phyloP scores from a whole-genome alignment of 805 yeast genomes.

The Starmerella apis region DNA sequence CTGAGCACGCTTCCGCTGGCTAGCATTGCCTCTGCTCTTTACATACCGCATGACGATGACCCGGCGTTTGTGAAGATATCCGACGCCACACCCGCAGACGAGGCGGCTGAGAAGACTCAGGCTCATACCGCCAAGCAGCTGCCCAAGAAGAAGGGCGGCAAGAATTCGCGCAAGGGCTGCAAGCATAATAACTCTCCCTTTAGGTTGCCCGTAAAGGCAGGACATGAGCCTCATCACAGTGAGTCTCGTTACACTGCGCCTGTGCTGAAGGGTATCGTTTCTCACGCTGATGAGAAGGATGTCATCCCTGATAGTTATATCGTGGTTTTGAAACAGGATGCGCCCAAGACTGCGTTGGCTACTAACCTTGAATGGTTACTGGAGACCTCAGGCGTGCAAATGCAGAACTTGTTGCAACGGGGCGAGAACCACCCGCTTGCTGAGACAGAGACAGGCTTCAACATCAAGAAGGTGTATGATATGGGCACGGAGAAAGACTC shows the following conservation, averaged over 20 bases:
- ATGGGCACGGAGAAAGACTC: constrained; percentile 30
- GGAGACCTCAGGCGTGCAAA: constrained; percentile 27
- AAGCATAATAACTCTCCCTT: neutral
- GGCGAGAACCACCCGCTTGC: constrained; percentile 27
- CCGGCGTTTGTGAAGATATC: constrained; percentile 7
- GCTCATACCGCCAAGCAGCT: constrained; percentile 6
- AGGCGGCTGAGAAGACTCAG: neutral
- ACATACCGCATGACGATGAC: constrained; percentile 25
- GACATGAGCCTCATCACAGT: neutral
- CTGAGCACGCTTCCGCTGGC: constrained; percentile 22
- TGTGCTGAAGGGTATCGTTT: constrained; percentile 9
- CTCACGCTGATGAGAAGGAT: constrained; percentile 10
- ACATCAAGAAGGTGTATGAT: constrained; percentile 35
- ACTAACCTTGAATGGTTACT: constrained; percentile 63
- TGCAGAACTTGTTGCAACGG: constrained; percentile 34
- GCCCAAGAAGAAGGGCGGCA: constrained; percentile 10
- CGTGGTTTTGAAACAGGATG: constrained; percentile 64
- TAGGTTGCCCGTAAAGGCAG: neutral
- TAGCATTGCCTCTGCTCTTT: constrained; percentile 23
- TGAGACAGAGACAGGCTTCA: constrained; percentile 17
- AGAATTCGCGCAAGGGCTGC: constrained; percentile 2
- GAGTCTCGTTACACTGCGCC: neutral
- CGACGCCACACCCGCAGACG: constrained; percentile 2
- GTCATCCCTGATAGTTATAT: constrained; percentile 45
- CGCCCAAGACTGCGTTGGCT: constrained; percentile 42